Evolutionary conservation across 345 rosid species (phyloP).

Genomic region (Eucalyptus fibrosa): DNA sequence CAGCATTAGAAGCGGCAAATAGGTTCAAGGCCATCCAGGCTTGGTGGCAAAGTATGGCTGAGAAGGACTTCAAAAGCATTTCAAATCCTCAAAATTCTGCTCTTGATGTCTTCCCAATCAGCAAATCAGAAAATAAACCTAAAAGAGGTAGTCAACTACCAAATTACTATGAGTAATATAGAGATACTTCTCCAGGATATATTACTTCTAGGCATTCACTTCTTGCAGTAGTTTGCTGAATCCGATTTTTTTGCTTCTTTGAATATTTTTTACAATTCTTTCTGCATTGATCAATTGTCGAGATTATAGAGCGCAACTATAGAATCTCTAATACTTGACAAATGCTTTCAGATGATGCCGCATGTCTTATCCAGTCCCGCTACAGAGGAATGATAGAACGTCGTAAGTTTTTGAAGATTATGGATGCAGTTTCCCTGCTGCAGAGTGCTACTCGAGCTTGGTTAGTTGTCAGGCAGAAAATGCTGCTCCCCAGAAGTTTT

Average conservation of each 20-base stretch:
- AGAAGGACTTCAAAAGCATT: slow-evolving; percentile 21
- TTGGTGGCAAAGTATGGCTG: slow-evolving; percentile 95
- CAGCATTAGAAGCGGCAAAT: slow-evolving; percentile 48
- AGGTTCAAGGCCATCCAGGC: slow-evolving; percentile 72
- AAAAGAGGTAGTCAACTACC: slow-evolving; percentile 29
- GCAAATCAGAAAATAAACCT: slow-evolving; percentile 2
- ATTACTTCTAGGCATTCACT: neutral
- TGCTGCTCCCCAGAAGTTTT: neutral
- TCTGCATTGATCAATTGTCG: neutral
- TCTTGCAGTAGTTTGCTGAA: neutral
- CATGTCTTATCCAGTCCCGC: slow-evolving; percentile 50
- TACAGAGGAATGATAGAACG: slow-evolving; percentile 32
- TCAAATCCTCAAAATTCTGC: slow-evolving; percentile 15
- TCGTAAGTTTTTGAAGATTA: slow-evolving; percentile 30
- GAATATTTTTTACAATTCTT: neutral
- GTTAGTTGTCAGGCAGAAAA: slow-evolving; percentile 36
- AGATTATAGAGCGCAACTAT: neutral
- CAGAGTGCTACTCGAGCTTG: slow-evolving; percentile 44
- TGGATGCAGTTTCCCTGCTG: slow-evolving; percentile 26
- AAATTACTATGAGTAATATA: neutral
- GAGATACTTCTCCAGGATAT: neutral
- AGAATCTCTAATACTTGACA: neutral
- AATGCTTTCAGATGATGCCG: slow-evolving; percentile 42
- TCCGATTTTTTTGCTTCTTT: neutral
- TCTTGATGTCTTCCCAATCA: slow-evolving; percentile 9